phyloP scores from a whole-genome alignment of 352 stramenopile genomes.

The Phytophthora palmivora region DNA sequence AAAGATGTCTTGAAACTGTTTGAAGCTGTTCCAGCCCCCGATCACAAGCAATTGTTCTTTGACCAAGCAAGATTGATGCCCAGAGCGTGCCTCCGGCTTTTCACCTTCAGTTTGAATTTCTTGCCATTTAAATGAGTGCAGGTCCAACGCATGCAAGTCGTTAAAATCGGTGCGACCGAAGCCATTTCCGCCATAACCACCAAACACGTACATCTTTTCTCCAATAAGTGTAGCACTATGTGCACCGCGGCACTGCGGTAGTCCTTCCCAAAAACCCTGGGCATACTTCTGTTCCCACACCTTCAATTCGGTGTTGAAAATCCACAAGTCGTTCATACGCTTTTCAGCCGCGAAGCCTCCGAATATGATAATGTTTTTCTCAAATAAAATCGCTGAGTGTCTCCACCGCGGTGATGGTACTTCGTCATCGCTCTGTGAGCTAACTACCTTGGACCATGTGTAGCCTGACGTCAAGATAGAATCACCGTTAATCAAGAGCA shows the following conservation, averaged over 20 bases:
- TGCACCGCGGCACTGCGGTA: conserved; percentile 91
- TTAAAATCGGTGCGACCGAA: conserved; percentile 96
- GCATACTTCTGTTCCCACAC: conserved; percentile 94
- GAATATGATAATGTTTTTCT: conserved; percentile 94
- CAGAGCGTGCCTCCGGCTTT: conserved; percentile 92
- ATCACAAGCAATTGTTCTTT: conserved; percentile 94
- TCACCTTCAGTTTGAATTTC: conserved; percentile 88
- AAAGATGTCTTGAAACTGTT: conserved; percentile 97
- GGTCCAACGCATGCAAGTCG: conserved; percentile 93
- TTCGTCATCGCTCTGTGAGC: conserved; percentile 53
- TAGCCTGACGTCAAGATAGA: conserved; percentile 46
- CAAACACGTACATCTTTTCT: conserved; percentile 95
- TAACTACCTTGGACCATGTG: conserved; percentile 69
- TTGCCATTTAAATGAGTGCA: conserved; percentile 93
- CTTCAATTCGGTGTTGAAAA: conserved; percentile 94
- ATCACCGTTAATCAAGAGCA: neutral
- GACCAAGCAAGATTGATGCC: conserved; percentile 93
- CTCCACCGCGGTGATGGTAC: conserved; percentile 80
- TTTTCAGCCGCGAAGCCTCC: conserved; percentile 94
- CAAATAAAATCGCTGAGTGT: conserved; percentile 82
- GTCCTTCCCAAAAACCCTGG: conserved; percentile 88
- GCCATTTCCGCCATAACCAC: conserved; percentile 96
- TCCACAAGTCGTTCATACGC: conserved; percentile 97
- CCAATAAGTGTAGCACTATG: conserved; percentile 91
- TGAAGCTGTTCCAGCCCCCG: conserved; percentile 95